Conservation (phyloP, 2,329 filamentous ascomycete species). For the Diaporthe eres region DNA sequence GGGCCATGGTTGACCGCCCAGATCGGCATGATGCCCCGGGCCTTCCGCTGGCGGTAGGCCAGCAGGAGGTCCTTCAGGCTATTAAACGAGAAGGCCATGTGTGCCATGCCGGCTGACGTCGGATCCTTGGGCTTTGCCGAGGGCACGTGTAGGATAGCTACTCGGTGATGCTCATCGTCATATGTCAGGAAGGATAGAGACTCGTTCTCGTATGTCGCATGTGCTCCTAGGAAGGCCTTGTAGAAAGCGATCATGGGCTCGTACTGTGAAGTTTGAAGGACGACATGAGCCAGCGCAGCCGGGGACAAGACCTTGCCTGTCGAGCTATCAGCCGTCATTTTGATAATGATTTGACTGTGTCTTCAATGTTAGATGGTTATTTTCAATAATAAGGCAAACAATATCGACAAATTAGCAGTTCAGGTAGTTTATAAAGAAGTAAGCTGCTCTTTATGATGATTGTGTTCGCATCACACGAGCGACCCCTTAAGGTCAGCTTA, state of each 20-base stretch:
- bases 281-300: conserved; percentile 35
- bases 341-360: background rate
- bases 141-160: conserved; percentile 54
- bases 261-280: conserved; percentile 37
- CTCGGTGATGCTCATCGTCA: conserved; percentile 63
- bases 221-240: conserved; percentile 53
- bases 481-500: background rate
- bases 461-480: background rate
- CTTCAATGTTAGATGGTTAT: background rate
- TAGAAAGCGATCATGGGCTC: conserved; percentile 54
- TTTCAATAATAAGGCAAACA: no score
- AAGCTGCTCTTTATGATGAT: background rate
- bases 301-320: conserved; percentile 27
- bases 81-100: conserved; percentile 58
- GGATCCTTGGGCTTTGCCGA: conserved; percentile 44
- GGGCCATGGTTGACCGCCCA: conserved; percentile 64
- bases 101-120: conserved; percentile 53
- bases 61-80: conserved; percentile 53
- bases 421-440: background rate
- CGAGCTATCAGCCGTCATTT: conserved; percentile 2
- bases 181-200: conserved; percentile 56
- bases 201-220: conserved; percentile 46
- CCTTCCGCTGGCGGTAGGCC: conserved; percentile 55
- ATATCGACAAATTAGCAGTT: background rate
- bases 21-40: conserved; percentile 53